Percentiles rank a stretch among this genome's conserved stretches.
Evolutionary conservation across 2,329 filamentous ascomycete species (phyloP).

Genomic region (Rosellinia necatrix): DNA sequence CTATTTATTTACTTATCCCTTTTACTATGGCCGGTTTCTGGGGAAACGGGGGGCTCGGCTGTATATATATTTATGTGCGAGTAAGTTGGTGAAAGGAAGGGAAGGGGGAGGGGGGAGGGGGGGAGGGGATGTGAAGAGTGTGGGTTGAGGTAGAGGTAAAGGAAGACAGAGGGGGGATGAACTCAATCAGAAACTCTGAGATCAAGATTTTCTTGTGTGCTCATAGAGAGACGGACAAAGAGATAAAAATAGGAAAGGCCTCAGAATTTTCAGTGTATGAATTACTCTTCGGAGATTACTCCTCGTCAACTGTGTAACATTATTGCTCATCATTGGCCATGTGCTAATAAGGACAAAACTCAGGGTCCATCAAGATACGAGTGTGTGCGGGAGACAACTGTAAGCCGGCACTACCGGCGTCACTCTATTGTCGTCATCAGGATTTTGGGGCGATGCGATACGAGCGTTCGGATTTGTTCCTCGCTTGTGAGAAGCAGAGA

Average conservation of each 20-base stretch:
- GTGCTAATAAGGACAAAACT: not conserved
- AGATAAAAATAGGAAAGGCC: slow-evolving; percentile 26
- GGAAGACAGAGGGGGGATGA: too few relatives aligned
- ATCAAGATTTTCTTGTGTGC: not conserved
- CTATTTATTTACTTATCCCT: too few relatives aligned
- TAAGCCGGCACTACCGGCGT: slow-evolving; percentile 7
- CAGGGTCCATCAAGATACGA: too few relatives aligned
- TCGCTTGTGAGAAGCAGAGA: not conserved
- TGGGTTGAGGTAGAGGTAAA: too few relatives aligned
- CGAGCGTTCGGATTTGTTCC: too few relatives aligned
- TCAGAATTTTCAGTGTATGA: slow-evolving; percentile 44
- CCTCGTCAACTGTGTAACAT: slow-evolving; percentile 40
- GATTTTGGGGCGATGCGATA: not conserved
- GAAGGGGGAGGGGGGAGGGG: too few relatives aligned
- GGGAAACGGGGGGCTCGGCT: not conserved
- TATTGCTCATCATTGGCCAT: slow-evolving; percentile 39
- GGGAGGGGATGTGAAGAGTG: too few relatives aligned
- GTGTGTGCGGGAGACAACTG: not conserved
- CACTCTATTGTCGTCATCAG: not conserved
- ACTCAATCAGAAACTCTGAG: not conserved
- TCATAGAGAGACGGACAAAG: too few relatives aligned
- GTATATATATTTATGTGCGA: not conserved
- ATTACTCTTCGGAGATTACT: slow-evolving; percentile 39
- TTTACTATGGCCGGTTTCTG: not conserved
- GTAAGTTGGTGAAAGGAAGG: too few relatives aligned